Conservation (phyloP, 1,284 basidiomycete genomes). For the Irpex lacteus region DNA sequence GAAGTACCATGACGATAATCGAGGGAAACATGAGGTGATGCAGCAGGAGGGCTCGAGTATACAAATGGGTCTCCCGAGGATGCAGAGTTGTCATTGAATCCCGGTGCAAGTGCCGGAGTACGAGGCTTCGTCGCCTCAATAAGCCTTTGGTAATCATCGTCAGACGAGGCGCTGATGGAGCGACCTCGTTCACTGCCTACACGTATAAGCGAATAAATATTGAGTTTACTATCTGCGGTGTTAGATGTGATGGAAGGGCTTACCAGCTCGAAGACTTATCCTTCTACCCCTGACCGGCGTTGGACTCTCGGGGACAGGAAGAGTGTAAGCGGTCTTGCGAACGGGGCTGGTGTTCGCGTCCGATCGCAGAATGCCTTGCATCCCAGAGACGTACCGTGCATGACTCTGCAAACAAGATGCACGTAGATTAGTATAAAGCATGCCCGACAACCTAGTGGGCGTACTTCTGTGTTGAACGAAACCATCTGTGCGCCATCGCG, state of each 20-base stretch:
- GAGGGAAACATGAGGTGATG: neutral
- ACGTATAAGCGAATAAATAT: neutral
- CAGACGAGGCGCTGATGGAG: neutral
- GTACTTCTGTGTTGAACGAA: neutral
- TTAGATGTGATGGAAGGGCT: neutral
- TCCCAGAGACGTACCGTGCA: neutral
- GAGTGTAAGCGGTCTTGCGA: neutral
- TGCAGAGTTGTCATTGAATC: no score
- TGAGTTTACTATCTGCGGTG: no score
- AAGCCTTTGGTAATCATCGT: neutral
- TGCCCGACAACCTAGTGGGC: neutral
- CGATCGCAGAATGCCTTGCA: neutral
- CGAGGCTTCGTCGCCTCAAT: neutral
- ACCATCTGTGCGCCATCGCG: neutral
- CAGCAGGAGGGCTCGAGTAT: neutral
- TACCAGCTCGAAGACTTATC: conserved; percentile 2
- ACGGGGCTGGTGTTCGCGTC: neutral
- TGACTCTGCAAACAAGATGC: neutral
- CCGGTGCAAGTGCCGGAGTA: neutral
- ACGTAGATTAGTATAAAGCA: no score
- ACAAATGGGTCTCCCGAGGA: neutral
- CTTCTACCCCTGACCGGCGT: conserved; percentile 5
- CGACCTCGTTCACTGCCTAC: neutral
- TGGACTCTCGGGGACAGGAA: conserved; percentile 8
- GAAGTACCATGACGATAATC: neutral